Conservation (phyloP, 768 basidiomycete species). For the Mycena belliarum region DNA sequence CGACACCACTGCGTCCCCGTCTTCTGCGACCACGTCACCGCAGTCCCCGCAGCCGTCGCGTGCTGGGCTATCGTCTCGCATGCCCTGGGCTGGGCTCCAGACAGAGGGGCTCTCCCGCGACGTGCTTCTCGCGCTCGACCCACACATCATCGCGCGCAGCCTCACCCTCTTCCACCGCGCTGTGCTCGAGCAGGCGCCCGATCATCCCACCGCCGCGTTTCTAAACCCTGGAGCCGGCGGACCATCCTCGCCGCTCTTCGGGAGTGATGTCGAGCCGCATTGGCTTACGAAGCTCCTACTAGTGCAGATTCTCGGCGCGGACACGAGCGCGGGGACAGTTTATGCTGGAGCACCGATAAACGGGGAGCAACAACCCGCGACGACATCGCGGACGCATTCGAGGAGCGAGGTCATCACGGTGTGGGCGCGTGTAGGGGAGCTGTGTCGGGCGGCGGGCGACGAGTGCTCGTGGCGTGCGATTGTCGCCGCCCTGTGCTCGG, state of each 20-base stretch:
- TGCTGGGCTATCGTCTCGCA: constrained; percentile 16
- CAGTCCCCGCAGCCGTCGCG: constrained; percentile 21
- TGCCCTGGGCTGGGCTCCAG: constrained; percentile 55
- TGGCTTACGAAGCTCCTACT: constrained; percentile 80
- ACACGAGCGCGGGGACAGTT: constrained; percentile 40
- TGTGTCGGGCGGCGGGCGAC: constrained; percentile 71
- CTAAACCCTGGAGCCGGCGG: constrained; percentile 35
- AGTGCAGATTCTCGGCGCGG: constrained; percentile 67
- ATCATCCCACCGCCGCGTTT: constrained; percentile 51
- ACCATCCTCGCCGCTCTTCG: constrained; percentile 50
- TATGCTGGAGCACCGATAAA: background rate
- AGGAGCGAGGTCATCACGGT: constrained; percentile 71
- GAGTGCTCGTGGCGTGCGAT: constrained; percentile 82
- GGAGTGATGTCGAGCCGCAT: constrained; percentile 70
- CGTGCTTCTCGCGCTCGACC: constrained; percentile 63
- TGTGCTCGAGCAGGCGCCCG: constrained; percentile 51
- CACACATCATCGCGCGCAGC: constrained; percentile 60
- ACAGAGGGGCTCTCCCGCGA: constrained; percentile 71
- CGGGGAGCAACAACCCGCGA: background rate
- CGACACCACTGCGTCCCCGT: constrained; percentile 9
- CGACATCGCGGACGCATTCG: constrained; percentile 62
- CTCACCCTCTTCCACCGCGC: constrained; percentile 62
- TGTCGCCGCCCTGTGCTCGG: constrained; percentile 65
- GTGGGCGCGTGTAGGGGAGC: constrained; percentile 75
- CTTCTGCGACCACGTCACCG: constrained; percentile 20